Base-by-base conservation (phyloP, 2,329 filamentous ascomycete genomes). In the Sclerotinia sclerotiorum region DNA sequence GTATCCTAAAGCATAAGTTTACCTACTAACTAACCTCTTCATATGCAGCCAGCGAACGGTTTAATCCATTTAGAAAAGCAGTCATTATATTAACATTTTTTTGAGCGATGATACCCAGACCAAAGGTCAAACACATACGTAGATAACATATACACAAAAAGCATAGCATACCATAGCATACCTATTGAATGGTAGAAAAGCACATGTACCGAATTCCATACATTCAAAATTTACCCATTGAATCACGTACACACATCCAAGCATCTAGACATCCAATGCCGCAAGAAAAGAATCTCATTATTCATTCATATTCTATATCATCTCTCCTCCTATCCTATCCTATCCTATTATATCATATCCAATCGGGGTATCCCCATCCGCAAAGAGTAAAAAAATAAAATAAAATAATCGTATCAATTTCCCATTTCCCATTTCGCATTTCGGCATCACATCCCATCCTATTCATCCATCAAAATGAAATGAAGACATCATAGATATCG, bases 11-110 rank as follows among this genome's bases (percentile, higher is more conserved):
- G 8, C 24, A 35, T 39, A 29, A 61, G 60, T 42, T 52, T 11
- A 32, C 2, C 32, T 61, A 58, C 72, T 74, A 32, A 49, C 24
- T 74, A 39, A 46, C 24, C 42, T 10, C 5, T 2, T 27, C 24
- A 27, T 24, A 27, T 29, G 29, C 55, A 90, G 88, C 87, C 88
- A 35, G 83, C 85, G 1, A 89, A 89, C 73, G 87, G 87, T 2
- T 77, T 90, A 63, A 86, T 90, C 68, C 86, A 89, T 73, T 80
- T 90, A 5, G 85, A 88, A 74, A 84, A 81, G 70, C 72, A 71
- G 32, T 65, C 58, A 29, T 67, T 70, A 32, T 72, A 72, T 65
- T 73, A 70, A 58, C 13, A 65, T 54, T 29, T 54, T 42, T 42
- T 51, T 13, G 32, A 63, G 60, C 60, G 42, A 51, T 42, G 46